Evolutionary conservation across 176 grass and related monocot genomes (phyloP).

Genomic region (Chrysopogon serrulatus): DNA sequence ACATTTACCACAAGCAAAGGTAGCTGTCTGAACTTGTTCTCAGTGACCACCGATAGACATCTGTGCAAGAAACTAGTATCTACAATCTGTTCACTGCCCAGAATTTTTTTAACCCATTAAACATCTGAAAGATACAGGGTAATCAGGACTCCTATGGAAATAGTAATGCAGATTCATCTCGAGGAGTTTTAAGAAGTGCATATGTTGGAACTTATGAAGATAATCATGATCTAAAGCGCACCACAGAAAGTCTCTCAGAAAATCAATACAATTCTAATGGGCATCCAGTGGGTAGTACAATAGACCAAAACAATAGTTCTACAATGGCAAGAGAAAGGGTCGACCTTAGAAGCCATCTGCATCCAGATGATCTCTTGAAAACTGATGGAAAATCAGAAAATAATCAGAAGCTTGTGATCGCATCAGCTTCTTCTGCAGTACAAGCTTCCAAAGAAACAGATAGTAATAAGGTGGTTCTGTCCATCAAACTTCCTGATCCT

Average conservation of each 20-base stretch:
- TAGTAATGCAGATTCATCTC: conserved; percentile 31
- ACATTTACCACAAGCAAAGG: conserved; percentile 40
- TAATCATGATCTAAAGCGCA: neutral
- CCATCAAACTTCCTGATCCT: conserved; percentile 22
- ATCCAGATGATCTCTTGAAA: neutral
- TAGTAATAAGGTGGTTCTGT: conserved; percentile 1
- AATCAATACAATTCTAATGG: neutral
- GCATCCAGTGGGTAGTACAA: conserved; percentile 2
- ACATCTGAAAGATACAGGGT: conserved; percentile 21
- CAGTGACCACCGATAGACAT: neutral
- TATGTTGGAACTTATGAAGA: conserved; percentile 8
- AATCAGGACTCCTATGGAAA: conserved; percentile 33
- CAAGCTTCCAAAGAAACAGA: conserved; percentile 22
- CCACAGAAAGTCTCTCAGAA: conserved; percentile 1
- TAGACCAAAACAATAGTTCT: conserved; percentile 14
- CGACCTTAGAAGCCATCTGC: neutral
- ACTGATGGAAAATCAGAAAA: conserved; percentile 11
- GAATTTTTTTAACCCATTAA: neutral
- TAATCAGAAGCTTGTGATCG: conserved; percentile 4
- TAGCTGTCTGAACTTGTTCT: conserved; percentile 1
- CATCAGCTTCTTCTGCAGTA: neutral
- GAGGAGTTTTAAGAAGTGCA: conserved; percentile 25
- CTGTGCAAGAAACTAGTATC: neutral
- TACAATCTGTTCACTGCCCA: neutral
- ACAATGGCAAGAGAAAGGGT: conserved; percentile 1